Percentiles rank a stretch among this genome's conserved stretches.
Evolutionary conservation across 768 basidiomycete genomes (phyloP).

Genomic region (Kwoniella europaea): DNA sequence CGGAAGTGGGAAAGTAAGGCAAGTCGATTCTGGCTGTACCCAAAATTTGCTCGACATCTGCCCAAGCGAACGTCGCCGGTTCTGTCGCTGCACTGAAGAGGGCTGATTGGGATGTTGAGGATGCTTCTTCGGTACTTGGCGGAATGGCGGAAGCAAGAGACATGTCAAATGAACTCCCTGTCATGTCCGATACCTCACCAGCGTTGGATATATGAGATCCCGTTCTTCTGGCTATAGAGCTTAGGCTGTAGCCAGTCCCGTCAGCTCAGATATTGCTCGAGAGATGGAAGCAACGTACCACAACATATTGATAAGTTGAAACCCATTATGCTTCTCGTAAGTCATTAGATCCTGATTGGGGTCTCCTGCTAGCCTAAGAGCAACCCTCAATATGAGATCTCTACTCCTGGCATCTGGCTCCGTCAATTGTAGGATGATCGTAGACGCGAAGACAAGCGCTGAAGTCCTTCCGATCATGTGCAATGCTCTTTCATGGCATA

Average conservation of each 20-base stretch:
- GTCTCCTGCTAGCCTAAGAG: slow-evolving; percentile 17
- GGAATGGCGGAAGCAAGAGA: neutral
- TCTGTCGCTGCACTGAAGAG: neutral
- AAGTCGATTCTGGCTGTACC: neutral
- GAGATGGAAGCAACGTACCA: slow-evolving; percentile 7
- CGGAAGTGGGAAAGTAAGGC: slow-evolving; percentile 4
- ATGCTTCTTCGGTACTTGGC: neutral
- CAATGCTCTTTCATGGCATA: slow-evolving; percentile 19
- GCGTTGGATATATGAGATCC: neutral
- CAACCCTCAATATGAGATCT: slow-evolving; percentile 14
- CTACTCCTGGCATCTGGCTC: neutral
- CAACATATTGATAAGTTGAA: slow-evolving; percentile 23
- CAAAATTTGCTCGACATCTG: slow-evolving; percentile 4
- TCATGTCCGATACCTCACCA: neutral
- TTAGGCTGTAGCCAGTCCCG: neutral
- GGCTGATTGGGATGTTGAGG: neutral
- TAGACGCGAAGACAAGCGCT: slow-evolving; percentile 10
- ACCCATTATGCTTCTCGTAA: slow-evolving; percentile 18
- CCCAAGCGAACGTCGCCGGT: slow-evolving; percentile 8
- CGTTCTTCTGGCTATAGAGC: neutral
- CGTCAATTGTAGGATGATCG: slow-evolving; percentile 18
- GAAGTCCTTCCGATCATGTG: slow-evolving; percentile 18
- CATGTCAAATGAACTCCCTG: neutral
- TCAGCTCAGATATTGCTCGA: neutral
- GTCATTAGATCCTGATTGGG: slow-evolving; percentile 16